These are phyloP conservation scores for Coprinopsis marcescibilis DNA, from an alignment of 768 basidiomycete species.

Conservation along the genomic window DNA sequence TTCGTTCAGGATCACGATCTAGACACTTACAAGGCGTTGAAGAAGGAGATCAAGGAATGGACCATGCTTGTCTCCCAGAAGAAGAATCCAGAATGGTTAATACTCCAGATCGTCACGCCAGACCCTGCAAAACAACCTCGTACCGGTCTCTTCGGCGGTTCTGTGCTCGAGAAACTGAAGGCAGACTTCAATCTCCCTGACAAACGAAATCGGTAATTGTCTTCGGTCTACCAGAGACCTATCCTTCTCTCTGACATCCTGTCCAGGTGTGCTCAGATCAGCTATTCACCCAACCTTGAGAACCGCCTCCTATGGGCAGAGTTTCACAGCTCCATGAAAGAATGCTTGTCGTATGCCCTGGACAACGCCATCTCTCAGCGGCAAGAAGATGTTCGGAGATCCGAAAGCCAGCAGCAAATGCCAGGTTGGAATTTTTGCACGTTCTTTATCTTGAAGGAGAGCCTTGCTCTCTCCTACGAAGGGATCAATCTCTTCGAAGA, in stretches of 20 bases:
- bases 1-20: constrained; percentile 47
- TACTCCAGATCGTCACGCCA: constrained; percentile 75
- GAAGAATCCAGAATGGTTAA: constrained; percentile 91
- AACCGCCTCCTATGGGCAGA: constrained; percentile 87
- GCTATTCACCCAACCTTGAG: constrained; percentile 65
- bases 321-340: constrained; percentile 82
- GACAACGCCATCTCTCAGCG: constrained; percentile 70
- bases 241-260: constrained; percentile 9
- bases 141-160: constrained; percentile 75
- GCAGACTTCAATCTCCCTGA: constrained; percentile 82
- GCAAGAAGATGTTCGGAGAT: constrained; percentile 87
- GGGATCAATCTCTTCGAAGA: constrained; percentile 88
- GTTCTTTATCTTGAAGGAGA: constrained; percentile 98
- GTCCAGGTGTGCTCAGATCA: constrained; percentile 73
- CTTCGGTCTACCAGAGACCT: background rate
- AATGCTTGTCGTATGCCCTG: constrained; percentile 79
- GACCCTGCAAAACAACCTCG: constrained; percentile 49
- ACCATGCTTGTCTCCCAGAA: constrained; percentile 54
- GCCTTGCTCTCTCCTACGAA: constrained; percentile 86
- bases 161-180: constrained; percentile 83
- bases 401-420: constrained; percentile 84
- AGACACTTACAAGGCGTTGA: constrained; percentile 76
- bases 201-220: constrained; percentile 71
- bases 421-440: constrained; percentile 99
- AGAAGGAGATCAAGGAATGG: constrained; percentile 94